A percentile compares a stretch with the other conserved stretches of the same genome.
Conservation (phyloP, 2,329 filamentous ascomycete species). For the Tetracladium maxilliforme region DNA sequence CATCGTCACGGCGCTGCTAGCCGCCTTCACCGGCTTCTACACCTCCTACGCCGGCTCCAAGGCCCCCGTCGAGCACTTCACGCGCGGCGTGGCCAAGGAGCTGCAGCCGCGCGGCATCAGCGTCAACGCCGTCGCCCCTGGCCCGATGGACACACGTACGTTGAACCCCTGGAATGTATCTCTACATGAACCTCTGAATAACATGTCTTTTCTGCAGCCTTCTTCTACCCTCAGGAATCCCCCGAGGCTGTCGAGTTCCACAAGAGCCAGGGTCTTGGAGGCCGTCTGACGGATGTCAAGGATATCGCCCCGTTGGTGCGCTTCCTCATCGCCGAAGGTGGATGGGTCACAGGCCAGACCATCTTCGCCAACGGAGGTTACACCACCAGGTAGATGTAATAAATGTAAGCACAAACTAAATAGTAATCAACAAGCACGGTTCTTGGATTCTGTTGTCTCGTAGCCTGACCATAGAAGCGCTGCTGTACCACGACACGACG, state of each 20-base stretch:
- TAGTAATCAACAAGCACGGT: no score
- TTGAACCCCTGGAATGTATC: no score
- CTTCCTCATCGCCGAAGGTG: conserved; percentile 26
- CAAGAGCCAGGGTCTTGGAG: conserved; percentile 25
- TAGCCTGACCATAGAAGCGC: no score
- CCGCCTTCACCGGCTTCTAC: conserved; percentile 28
- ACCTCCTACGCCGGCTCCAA: conserved; percentile 28
- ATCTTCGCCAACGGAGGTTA: conserved; percentile 32
- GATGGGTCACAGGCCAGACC: conserved; percentile 29
- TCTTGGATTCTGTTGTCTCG: no score
- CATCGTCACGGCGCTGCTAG: conserved; percentile 26
- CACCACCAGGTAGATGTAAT: conserved; percentile 19
- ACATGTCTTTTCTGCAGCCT: conserved; percentile 13
- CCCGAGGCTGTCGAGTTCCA: conserved; percentile 25
- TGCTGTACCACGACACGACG: no score
- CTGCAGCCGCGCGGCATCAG: conserved; percentile 15
- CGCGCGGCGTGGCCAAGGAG: conserved; percentile 18
- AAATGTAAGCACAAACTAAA: conserved; percentile 10
- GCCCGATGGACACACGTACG: conserved; percentile 24
- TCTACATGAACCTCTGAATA: not conserved
- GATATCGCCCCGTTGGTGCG: conserved; percentile 29
- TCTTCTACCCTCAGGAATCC: conserved; percentile 27
- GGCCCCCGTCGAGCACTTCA: conserved; percentile 23
- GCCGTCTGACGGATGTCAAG: conserved; percentile 22
- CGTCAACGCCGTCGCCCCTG: conserved; percentile 20